A percentile compares a stretch with the other conserved stretches of the same genome.
Evolutionary conservation across 495 filamentous ascomycete species (phyloP).

Genomic region (Parachaetomium inaequale): DNA sequence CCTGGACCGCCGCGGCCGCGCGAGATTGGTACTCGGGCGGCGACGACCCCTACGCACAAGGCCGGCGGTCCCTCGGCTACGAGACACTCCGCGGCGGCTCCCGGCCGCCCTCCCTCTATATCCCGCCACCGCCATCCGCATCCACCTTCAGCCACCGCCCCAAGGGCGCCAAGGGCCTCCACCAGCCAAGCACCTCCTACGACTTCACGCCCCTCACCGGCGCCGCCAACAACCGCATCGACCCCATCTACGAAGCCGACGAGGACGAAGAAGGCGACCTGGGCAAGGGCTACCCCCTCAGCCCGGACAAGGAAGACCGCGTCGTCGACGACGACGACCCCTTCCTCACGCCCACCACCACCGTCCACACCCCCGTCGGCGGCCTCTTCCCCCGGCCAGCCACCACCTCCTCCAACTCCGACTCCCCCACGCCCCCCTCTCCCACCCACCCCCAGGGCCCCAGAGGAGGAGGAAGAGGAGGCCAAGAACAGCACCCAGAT

Average conservation of each 20-base stretch:
- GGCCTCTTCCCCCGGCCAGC: slow-evolving; percentile 5
- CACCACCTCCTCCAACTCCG: slow-evolving; percentile 9
- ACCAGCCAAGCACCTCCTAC: slow-evolving; percentile 27
- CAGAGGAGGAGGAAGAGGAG: neutral
- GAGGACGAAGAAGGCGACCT: slow-evolving; percentile 55
- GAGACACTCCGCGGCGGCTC: slow-evolving; percentile 37
- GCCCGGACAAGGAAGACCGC: slow-evolving; percentile 19
- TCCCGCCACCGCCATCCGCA: slow-evolving; percentile 21
- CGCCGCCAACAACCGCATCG: slow-evolving; percentile 36
- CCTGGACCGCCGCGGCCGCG: slow-evolving; percentile 29
- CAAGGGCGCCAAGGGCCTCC: slow-evolving; percentile 27
- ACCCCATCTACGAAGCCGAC: slow-evolving; percentile 59
- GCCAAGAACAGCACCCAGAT: slow-evolving; percentile 44
- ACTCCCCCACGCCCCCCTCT: slow-evolving; percentile 1
- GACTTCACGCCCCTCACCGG: slow-evolving; percentile 24
- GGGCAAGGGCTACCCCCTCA: slow-evolving; percentile 2
- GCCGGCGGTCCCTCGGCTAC: slow-evolving; percentile 42
- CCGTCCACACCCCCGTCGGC: slow-evolving; percentile 8
- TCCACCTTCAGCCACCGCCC: slow-evolving; percentile 16
- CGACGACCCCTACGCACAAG: slow-evolving; percentile 38
- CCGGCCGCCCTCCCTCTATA: slow-evolving; percentile 12
- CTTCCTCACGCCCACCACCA: slow-evolving; percentile 41
- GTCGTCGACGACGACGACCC: slow-evolving; percentile 39
- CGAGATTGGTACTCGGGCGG: slow-evolving; percentile 44
- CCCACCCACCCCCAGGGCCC: slow-evolving; percentile 14